Conservation (phyloP, 2,329 filamentous ascomycete genomes). For the Dryadomyces quercus-mongolicae region DNA sequence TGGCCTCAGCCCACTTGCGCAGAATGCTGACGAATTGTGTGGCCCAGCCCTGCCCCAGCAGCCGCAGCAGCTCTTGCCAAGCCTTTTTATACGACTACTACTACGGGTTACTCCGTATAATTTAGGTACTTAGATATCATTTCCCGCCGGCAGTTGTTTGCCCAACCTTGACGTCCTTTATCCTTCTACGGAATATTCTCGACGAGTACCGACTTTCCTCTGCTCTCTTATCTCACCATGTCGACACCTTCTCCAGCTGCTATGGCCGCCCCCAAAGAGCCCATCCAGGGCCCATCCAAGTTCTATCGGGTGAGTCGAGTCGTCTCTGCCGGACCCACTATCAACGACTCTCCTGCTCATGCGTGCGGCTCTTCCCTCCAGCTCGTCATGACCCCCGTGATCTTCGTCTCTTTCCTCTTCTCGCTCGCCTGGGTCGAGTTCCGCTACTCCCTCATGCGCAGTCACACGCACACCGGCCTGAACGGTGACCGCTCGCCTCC, state of each 20-base stretch:
- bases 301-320: conserved; percentile 8
- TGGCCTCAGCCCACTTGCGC: too few species aligned
- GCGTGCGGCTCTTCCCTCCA: conserved; percentile 11
- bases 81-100: too few species aligned
- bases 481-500: neutral
- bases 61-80: too few species aligned
- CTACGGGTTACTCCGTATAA: too few species aligned
- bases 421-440: conserved; percentile 53
- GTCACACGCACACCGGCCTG: conserved; percentile 19
- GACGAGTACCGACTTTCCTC: too few species aligned
- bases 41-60: too few species aligned
- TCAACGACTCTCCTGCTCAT: neutral
- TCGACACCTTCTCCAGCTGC: conserved; percentile 5
- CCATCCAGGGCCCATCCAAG: neutral
- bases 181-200: too few species aligned
- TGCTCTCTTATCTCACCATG: too few species aligned
- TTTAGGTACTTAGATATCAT: too few species aligned
- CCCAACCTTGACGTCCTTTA: too few species aligned
- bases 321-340: neutral
- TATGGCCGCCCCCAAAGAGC: neutral
- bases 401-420: conserved; percentile 52
- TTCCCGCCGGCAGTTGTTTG: neutral
- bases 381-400: conserved; percentile 48
- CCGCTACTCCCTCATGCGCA: conserved; percentile 38
- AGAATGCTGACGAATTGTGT: too few species aligned